phyloP scores from a whole-genome alignment of 345 rosid genomes.

The Anacardium occidentale region DNA sequence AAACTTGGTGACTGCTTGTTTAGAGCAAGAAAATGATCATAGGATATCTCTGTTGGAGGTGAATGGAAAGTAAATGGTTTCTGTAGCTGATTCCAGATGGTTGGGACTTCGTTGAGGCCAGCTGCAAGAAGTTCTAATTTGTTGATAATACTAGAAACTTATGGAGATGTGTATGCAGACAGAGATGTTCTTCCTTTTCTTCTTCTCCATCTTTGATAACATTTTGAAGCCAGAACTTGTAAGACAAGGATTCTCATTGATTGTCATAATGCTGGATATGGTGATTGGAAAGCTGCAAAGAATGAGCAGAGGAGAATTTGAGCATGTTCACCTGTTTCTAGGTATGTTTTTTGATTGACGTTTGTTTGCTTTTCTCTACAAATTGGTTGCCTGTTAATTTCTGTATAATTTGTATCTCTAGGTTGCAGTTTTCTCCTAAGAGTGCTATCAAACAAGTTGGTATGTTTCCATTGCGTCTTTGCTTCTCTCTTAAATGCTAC shows the following conservation, averaged over 20 bases:
- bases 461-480: conserved; percentile 1
- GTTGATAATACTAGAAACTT: neutral
- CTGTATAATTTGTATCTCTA: conserved; percentile 1
- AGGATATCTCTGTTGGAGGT: conserved; percentile 2
- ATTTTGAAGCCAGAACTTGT: conserved; percentile 10
- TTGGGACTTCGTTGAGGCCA: conserved; percentile 10
- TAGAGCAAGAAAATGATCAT: conserved; percentile 12
- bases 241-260: conserved; percentile 17
- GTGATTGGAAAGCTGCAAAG: conserved; percentile 15
- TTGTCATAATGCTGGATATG: conserved; percentile 6
- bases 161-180: neutral
- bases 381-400: conserved; percentile 4
- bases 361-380: neutral
- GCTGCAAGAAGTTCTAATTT: neutral
- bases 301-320: conserved; percentile 13
- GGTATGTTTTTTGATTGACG: conserved; percentile 20
- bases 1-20: neutral
- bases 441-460: conserved; percentile 15
- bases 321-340: conserved; percentile 17
- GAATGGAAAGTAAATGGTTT: neutral
- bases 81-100: conserved; percentile 9
- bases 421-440: conserved; percentile 19
- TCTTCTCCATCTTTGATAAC: conserved; percentile 1
- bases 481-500: neutral
- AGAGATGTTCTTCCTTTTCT: neutral